Evolutionary conservation across 345 rosid species (phyloP), one percentile per base, ranked within the genome.

Genomic region (Adansonia digitata): DNA sequence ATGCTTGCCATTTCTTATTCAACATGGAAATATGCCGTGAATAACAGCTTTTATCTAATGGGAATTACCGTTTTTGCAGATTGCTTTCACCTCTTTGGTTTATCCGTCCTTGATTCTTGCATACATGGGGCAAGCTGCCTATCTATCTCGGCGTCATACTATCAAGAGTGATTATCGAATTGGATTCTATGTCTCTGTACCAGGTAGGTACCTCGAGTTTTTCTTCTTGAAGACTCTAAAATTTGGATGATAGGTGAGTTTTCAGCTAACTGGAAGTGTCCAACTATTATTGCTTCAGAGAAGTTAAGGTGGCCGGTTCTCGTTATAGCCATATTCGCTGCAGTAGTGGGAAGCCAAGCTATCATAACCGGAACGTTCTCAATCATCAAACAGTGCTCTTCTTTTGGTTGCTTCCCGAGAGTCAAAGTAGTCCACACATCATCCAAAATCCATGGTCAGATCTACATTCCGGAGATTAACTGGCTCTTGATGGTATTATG

Each of bases 121-220:
- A 72, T 95, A 95, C 74, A 93, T 95, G 99, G 99, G 99, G 72
- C 99, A 95, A 85, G 99, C 99, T 34, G 99, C 99, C 42, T 93
- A 88, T 84, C 88, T 95, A 17, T 95, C 99, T 40, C 74, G 77
- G 83, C 99, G 93, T 78, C 99, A 95, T 80, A 71, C 14, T 24
- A 74, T 75, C 5, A 90, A 84, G 66, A 86, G 73, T 52, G 88
- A 88, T 74, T 90, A 92, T 86, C 71, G 78, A 68, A 87, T 95
- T 69, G 99, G 98, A 76, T 95, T 95, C 73, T 95, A 95, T 63
- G 97, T 93, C 60, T 95, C 99, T 6, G 99, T 95, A 52, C 98
- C 99, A 0, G 96, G 99, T 92, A 85, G 5, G 83, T 83, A 72
- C 35, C 51, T 55, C 55, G 31, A 39, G 17, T 60, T 31, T n/a